A percentile compares a stretch with the other conserved stretches of the same genome.
Evolutionary conservation across 1,139 yeast genomes (phyloP).

Genomic region (Taphrina wiesneri): DNA sequence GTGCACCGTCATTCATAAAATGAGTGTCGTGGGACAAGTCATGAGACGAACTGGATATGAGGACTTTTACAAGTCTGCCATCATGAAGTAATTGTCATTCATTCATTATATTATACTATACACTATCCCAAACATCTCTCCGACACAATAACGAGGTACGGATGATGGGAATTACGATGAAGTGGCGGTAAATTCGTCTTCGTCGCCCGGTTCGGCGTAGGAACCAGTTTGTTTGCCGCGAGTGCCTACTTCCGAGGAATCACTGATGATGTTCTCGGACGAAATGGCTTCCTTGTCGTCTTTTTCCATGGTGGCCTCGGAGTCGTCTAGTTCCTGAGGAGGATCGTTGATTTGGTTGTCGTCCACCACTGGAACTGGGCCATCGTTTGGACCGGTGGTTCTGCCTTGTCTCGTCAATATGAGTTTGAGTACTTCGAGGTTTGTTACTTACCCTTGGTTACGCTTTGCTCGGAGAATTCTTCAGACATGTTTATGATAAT

Average conservation of each 20-base stretch:
- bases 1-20: neutral
- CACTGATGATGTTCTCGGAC: slow-evolving; percentile 24
- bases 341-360: slow-evolving; percentile 23
- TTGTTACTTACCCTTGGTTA: slow-evolving; percentile 24
- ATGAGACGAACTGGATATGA: neutral
- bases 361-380: slow-evolving; percentile 26
- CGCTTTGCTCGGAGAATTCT: slow-evolving; percentile 14
- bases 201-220: slow-evolving; percentile 11
- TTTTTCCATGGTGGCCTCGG: slow-evolving; percentile 21
- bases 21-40: neutral
- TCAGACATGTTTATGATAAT: slow-evolving; percentile 17
- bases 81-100: neutral
- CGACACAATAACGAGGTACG: too few relatives aligned
- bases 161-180: neutral
- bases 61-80: neutral
- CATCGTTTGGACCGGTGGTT: slow-evolving; percentile 24
- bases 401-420: slow-evolving; percentile 7
- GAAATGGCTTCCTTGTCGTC: slow-evolving; percentile 33
- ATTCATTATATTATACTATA: neutral
- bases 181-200: slow-evolving; percentile 25
- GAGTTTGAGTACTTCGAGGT: neutral
- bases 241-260: slow-evolving; percentile 26
- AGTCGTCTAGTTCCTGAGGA: slow-evolving; percentile 20
- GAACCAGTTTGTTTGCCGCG: slow-evolving; percentile 17
- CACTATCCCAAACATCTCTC: too few relatives aligned